Evolutionary conservation across 1,139 yeast species (phyloP).

Genomic region (Candida sp.): DNA sequence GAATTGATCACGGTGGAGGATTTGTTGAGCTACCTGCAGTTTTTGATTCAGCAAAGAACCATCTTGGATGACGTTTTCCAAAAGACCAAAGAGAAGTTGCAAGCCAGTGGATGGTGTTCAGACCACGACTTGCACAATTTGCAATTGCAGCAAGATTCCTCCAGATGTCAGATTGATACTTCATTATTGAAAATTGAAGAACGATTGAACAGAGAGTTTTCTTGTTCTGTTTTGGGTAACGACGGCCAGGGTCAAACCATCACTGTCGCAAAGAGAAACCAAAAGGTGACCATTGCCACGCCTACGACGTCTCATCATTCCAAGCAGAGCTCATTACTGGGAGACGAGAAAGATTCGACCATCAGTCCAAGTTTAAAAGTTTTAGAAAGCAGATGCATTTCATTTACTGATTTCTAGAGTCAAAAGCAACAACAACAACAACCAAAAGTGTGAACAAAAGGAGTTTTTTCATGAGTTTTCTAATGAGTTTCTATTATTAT

Average conservation of each 20-base stretch:
- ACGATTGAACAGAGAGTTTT: constrained; percentile 29
- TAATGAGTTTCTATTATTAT: background rate
- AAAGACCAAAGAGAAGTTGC: constrained; percentile 36
- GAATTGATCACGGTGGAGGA: constrained; percentile 33
- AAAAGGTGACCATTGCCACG: background rate
- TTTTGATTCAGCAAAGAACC: constrained; percentile 32
- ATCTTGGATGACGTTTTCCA: constrained; percentile 40
- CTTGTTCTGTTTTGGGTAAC: constrained; percentile 22
- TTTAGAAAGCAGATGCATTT: constrained; percentile 30
- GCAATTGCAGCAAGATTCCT: constrained; percentile 38
- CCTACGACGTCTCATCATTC: background rate
- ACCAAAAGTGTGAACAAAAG: background rate
- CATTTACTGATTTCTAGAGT: constrained; percentile 22
- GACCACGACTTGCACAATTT: constrained; percentile 46
- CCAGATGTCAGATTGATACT: constrained; percentile 35
- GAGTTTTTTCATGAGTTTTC: background rate
- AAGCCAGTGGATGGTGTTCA: constrained; percentile 51
- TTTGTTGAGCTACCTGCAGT: constrained; percentile 34
- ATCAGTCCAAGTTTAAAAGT: constrained; percentile 25
- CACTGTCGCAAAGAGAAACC: background rate
- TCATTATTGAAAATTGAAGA: constrained; percentile 36
- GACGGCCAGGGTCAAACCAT: background rate
- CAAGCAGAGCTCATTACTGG: constrained; percentile 3
- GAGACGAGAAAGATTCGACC: constrained; percentile 16
- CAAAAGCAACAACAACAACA: background rate